Percentiles rank a stretch among this genome's conserved stretches.
phyloP scores from a whole-genome alignment of 352 stramenopile genomes.

The Phytophthora chlamydospora region DNA sequence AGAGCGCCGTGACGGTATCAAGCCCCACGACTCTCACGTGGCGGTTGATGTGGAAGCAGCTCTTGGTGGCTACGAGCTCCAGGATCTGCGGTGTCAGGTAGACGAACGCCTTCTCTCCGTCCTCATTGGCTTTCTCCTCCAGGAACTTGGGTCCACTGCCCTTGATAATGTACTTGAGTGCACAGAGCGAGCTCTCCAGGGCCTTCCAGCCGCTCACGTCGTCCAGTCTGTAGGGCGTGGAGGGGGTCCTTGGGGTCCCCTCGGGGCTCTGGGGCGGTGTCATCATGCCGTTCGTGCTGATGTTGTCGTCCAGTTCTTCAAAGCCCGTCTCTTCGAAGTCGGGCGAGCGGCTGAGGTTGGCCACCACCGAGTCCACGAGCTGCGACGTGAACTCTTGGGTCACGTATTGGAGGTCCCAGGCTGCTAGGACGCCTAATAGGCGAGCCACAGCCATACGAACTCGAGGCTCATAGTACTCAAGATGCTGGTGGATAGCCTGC shows the following conservation, averaged over 20 bases:
- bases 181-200: slow-evolving; percentile 92
- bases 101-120: slow-evolving; percentile 38
- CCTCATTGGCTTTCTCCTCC: slow-evolving; percentile 9
- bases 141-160: slow-evolving; percentile 80
- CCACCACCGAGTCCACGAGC: slow-evolving; percentile 79
- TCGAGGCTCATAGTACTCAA: slow-evolving; percentile 89
- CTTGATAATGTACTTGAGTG: slow-evolving; percentile 86
- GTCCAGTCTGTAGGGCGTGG: slow-evolving; percentile 89
- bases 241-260: slow-evolving; percentile 70
- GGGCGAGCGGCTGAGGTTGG: slow-evolving; percentile 75
- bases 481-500: slow-evolving; percentile 47
- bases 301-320: slow-evolving; percentile 79
- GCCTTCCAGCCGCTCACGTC: slow-evolving; percentile 97
- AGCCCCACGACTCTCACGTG: slow-evolving; percentile 92
- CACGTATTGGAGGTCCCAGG: slow-evolving; percentile 61
- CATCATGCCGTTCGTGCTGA: slow-evolving; percentile 82
- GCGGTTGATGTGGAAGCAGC: slow-evolving; percentile 94
- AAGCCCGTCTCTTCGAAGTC: slow-evolving; percentile 84
- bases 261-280: slow-evolving; percentile 68
- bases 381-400: slow-evolving; percentile 67
- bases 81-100: slow-evolving; percentile 74
- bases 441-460: slow-evolving; percentile 82
- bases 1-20: slow-evolving; percentile 81
- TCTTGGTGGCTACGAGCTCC: slow-evolving; percentile 75
- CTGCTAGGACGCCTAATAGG: slow-evolving; percentile 71